Evolutionary conservation across 139 green algal species (phyloP), one percentile per base, ranked within the genome.

Genomic region (Mesotaenium endlicherianum): DNA sequence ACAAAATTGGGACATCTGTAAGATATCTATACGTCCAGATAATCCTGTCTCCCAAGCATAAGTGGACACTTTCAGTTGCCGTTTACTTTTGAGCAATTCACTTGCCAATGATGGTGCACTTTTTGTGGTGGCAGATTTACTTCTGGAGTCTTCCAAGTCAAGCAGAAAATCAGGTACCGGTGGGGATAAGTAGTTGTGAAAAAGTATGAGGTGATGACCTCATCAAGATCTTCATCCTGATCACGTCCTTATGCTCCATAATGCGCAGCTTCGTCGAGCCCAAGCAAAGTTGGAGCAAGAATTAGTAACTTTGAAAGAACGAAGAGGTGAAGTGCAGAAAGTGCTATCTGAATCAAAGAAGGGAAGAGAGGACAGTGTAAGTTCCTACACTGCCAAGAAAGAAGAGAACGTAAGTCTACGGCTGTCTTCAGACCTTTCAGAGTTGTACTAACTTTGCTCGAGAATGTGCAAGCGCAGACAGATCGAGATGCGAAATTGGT

Each of bases 1-100:
- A 86, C 80, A 86, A 86, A 34, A 86, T 86, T 20, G 80, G 80
- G 42, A 83, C 80, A 16, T 83, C 70, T 16, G 80, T 84, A n/a
- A n/a, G n/a, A n/a, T n/a, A n/a, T n/a, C n/a, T n/a, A n/a, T n/a
- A n/a, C n/a, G n/a, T 14, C 17, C 39, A 58, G 17, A 1, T 4
- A 1, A 5, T 4, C 0, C 59, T 11, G 2, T 36, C 59, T 1
- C 3, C n/a, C 59, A 0, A 26, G 1, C 4, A 2, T 36, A 2
- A 16, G 1, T 2, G 11, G 0, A 1, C 16, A n/a, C n/a, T n/a
- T 2, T 16, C 59, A 16, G 26, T 3, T 1, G n/a, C 26, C 59
- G 1, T 70, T 1, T 34, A 1, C 2, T 40, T 40, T 6, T 34
- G 26, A 43, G 30, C 58, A 40, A 1, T 34, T 1, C 20, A 1